Base-by-base conservation (phyloP, 192 early-diverging fungal genomes). In the Obelidium mucronatum region DNA sequence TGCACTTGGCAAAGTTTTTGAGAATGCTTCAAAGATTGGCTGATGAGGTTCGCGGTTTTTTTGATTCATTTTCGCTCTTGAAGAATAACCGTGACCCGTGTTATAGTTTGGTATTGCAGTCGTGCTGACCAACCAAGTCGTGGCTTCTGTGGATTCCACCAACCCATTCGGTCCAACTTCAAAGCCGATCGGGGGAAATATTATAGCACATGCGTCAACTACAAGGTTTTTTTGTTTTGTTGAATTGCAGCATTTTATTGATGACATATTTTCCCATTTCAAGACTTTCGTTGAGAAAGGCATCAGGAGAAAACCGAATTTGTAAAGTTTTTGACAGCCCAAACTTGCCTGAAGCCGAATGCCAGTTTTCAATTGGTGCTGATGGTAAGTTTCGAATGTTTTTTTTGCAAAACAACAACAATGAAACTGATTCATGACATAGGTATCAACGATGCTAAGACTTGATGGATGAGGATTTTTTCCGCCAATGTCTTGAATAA, bases 241-340 rank as follows among this genome's bases (percentile, higher is more conserved):
- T 30, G 40, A 62, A 33, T 39, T 30, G 31, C 59, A 65, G 58
- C 31, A 61, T 24, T 17, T 22, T 19, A 36, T 34, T 36, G 19
- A 52, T 3, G 48, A 54, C 73, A n/a, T n/a, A n/a, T n/a, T n/a
- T n/a, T n/a, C n/a, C n/a, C n/a, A n/a, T n/a, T n/a, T n/a, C n/a
- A n/a, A 91, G 93, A 62, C 80, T 99, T 42, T 99, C 89, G 74
- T 84, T 99, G 52, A 90, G 94, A 69, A 99, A 99, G 79, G 97
- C 93, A 22, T 84, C 93, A 6, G 95, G 91, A 22, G 96, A 97
- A 73, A 96, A 88, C 40, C 90, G 96, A 33, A 91, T 96, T 36
- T 97, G 96, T 87, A 99, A 99, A 81, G 89, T 99, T 37, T 99
- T 98, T 81, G 97, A 99, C 79, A 97, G 95, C 3, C 97, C 97